Conservation (phyloP, 73 alveolate species). For the Diophrys appendiculata region DNA sequence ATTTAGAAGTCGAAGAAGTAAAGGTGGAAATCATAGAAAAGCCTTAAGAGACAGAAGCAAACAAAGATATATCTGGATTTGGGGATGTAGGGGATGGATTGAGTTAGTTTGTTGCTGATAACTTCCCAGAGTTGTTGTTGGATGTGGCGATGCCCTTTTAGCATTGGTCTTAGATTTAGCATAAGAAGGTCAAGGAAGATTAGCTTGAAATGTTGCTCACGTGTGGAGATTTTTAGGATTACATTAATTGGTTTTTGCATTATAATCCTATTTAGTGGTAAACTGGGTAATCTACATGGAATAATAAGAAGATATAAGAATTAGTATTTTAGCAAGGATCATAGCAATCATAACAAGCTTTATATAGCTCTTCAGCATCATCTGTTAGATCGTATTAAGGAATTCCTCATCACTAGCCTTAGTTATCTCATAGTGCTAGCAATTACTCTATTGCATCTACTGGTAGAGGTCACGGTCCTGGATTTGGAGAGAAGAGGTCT, state of each 20-base stretch:
- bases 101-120: neutral
- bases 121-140: neutral
- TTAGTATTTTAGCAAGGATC: neutral
- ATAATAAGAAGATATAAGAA: neutral
- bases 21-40: neutral
- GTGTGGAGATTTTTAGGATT: neutral
- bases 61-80: neutral
- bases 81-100: neutral
- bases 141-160: neutral
- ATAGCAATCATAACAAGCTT: neutral
- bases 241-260: neutral
- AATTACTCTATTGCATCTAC: neutral
- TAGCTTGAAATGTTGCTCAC: neutral
- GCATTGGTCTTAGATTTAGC: neutral
- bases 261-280: neutral
- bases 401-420: too few relatives aligned
- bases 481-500: neutral
- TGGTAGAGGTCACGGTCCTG: neutral
- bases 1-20: neutral
- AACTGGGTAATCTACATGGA: neutral
- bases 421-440: too few relatives aligned
- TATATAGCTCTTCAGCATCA: too few relatives aligned
- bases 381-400: too few relatives aligned
- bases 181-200: neutral
- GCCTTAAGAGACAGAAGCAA: neutral